Evolutionary conservation across 169 alveolate genomes (phyloP), one percentile per base, ranked within the genome.

Genomic region (Plasmodium inui): DNA sequence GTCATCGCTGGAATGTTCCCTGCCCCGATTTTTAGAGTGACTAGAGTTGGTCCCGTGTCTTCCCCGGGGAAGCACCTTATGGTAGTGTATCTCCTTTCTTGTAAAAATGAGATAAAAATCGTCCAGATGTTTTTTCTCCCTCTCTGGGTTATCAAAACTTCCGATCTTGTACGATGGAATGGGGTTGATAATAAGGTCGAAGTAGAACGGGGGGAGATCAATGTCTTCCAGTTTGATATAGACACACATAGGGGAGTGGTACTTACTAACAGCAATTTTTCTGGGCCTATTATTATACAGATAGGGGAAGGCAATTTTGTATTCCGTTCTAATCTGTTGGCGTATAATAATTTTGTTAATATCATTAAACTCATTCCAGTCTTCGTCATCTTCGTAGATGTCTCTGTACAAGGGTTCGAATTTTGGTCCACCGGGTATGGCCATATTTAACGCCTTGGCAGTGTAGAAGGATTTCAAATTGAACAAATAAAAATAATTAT

Each of bases 361-460:
- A 94, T 99, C 99, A 96, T 99, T 99, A 96, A 99, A 99, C 96
- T 99, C 99, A 95, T 99, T 99, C 99, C 99, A 99, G 97, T 99
- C 99, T 95, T 99, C 99, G 95, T 99, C 99, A 86, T 99, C 99
- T 57, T 98, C 99, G 84, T 96, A 96, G 84, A 97, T 96, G 97
- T 98, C 99, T 79, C 99, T 96, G 96, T 95, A 98, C 71, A 99
- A 96, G 37, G 99, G 99, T 97, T 99, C 99, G 97, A 99, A 99
- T 97, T 99, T 99, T 28, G 99, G 99, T 1, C 99, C 99, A 57
- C 99, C 99, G 10, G 99, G 99, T 73, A 99, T 99, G 26, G 99
- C 99, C 96, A 99, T 96, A 97, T 99, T 99, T 92, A 99, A 96
- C 17, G 99, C 99, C 96, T 99, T 99, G 9, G 99, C 99, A 26